phyloP scores from a whole-genome alignment of 345 rosid genomes.

The Mercurialis annua region DNA sequence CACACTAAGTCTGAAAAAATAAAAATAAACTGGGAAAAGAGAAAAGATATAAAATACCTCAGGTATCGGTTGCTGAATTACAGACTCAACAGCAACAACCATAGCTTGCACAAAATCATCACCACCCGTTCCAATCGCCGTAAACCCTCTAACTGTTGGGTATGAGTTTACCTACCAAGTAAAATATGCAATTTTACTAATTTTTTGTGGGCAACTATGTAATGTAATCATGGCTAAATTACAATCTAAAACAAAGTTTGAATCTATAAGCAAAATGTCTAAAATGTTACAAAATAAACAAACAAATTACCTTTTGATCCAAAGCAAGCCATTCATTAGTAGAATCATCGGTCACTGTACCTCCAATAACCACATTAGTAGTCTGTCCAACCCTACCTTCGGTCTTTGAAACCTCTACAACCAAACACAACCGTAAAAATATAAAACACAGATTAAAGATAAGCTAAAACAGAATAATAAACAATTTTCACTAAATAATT shows the following conservation, averaged over 20 bases:
- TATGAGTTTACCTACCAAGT: constrained; percentile 76
- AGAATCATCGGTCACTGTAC: constrained; percentile 89
- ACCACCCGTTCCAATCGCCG: constrained; percentile 95
- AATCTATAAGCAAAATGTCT: not conserved
- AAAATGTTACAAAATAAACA: not conserved
- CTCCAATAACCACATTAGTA: constrained; percentile 88
- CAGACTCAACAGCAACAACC: constrained; percentile 98
- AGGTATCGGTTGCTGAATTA: constrained; percentile 74
- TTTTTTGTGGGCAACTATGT: not conserved
- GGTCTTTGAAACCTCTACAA: constrained; percentile 80
- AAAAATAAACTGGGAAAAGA: too few relatives aligned
- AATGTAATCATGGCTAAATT: not conserved
- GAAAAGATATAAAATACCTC: too few relatives aligned
- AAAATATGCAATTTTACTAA: constrained; percentile 1
- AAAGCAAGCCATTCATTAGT: constrained; percentile 81
- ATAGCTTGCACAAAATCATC: constrained; percentile 95
- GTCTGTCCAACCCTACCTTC: constrained; percentile 97
- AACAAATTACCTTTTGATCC: constrained; percentile 77
- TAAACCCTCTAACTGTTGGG: constrained; percentile 94
- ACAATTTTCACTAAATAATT: too few relatives aligned
- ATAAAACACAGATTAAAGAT: not conserved
- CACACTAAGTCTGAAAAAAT: too few relatives aligned
- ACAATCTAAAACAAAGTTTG: not conserved
- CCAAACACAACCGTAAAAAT: constrained; percentile 15
- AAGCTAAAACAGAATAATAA: not conserved